Evolutionary conservation across 306 rosid genomes (phyloP).

Genomic region (Alnus rubra): DNA sequence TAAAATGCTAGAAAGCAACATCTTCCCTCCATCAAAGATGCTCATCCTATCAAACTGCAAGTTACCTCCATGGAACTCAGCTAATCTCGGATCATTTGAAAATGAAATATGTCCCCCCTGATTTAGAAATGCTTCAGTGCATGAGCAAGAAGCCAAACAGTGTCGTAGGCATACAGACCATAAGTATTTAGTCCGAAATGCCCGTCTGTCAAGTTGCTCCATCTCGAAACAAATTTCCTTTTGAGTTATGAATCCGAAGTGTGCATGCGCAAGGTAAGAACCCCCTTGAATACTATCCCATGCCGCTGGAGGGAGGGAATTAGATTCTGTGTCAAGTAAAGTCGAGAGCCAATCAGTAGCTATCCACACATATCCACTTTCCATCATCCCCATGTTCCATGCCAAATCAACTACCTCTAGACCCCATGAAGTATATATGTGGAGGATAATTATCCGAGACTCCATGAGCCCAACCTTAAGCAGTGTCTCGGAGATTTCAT

Average conservation of each 20-base stretch:
- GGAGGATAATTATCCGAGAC: slow-evolving; percentile 74
- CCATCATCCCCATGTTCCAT: slow-evolving; percentile 75
- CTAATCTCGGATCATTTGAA: slow-evolving; percentile 57
- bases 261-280: slow-evolving; percentile 59
- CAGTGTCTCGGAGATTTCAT: slow-evolving; percentile 59
- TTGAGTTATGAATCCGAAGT: slow-evolving; percentile 66
- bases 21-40: slow-evolving; percentile 65
- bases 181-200: slow-evolving; percentile 52
- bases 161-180: slow-evolving; percentile 77
- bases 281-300: slow-evolving; percentile 71
- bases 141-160: slow-evolving; percentile 79
- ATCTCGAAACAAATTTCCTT: slow-evolving; percentile 66
- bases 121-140: slow-evolving; percentile 64
- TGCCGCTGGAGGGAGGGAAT: slow-evolving; percentile 37
- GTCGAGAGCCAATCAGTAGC: slow-evolving; percentile 70
- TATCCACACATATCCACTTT: slow-evolving; percentile 86
- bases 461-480: slow-evolving; percentile 73
- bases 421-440: slow-evolving; percentile 47
- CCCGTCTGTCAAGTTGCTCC: slow-evolving; percentile 65
- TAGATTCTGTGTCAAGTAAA: slow-evolving; percentile 44
- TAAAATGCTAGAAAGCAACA: slow-evolving; percentile 49
- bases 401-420: slow-evolving; percentile 56
- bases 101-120: slow-evolving; percentile 65
- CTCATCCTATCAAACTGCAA: slow-evolving; percentile 66
- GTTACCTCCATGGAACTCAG: slow-evolving; percentile 23